Evolutionary conservation across 208 protist species (phyloP).

Genomic region (Crithidia bombi): DNA sequence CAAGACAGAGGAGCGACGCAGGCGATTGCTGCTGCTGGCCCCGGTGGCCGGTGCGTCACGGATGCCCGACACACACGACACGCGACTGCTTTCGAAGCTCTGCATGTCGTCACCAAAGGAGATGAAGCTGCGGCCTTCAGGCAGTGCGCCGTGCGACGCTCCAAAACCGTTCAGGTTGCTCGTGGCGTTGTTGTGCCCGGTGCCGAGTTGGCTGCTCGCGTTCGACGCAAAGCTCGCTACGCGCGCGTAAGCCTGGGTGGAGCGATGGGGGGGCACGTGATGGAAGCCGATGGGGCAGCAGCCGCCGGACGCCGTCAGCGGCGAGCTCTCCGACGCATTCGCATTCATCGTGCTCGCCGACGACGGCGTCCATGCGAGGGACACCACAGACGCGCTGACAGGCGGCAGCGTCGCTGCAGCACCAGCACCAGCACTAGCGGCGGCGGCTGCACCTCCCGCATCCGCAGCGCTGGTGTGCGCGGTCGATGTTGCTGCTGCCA

Average conservation of each 20-base stretch:
- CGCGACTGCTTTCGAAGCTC: slow-evolving; percentile 27
- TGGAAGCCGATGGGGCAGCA: background rate
- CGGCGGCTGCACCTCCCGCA: background rate
- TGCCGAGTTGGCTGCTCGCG: slow-evolving; percentile 22
- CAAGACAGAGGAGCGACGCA: slow-evolving; percentile 31
- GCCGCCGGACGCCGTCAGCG: slow-evolving; percentile 3
- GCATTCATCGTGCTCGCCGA: background rate
- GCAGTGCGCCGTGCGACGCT: background rate
- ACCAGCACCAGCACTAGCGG: too few species aligned
- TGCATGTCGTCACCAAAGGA: slow-evolving; percentile 25
- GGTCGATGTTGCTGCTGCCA: background rate
- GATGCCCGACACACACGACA: slow-evolving; percentile 18
- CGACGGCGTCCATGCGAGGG: slow-evolving; percentile 21
- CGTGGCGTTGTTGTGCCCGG: background rate
- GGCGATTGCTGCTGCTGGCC: slow-evolving; percentile 13
- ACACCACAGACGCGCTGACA: slow-evolving; percentile 4
- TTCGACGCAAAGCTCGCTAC: slow-evolving; percentile 28
- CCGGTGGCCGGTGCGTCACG: slow-evolving; percentile 6
- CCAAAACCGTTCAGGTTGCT: background rate
- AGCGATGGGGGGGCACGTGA: slow-evolving; percentile 6
- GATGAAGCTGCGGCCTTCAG: slow-evolving; percentile 9
- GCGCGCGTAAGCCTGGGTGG: background rate
- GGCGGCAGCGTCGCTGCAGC: slow-evolving; percentile 2
- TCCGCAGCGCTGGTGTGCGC: too few species aligned
- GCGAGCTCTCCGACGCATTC: slow-evolving; percentile 3